Base-by-base conservation (phyloP, 768 basidiomycete species). In the Amanita exitialis region DNA sequence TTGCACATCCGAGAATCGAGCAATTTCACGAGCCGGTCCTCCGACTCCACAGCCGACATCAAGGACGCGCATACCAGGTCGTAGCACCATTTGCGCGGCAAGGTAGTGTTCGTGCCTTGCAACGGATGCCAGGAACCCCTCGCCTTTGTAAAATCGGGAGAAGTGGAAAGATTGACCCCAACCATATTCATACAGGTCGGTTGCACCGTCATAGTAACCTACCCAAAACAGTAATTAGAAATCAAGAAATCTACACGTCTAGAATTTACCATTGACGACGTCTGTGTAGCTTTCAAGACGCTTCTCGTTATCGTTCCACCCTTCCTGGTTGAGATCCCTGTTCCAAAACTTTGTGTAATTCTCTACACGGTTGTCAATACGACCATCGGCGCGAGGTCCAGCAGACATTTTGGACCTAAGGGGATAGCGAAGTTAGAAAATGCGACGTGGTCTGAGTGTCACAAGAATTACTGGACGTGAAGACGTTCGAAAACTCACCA, bases 1-100 rank as follows among this genome's bases (percentile, higher is more conserved):
- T 50, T 81, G 71, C 32, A 78, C 85, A 62, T 96, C 94, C 6
- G 89, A 71, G 70, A 98, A 99, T 41, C 78, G 79, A 3, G 92
- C 89, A 60, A 99, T 99, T 66, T 93, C 90, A 44, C 95, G 80
- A 7, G 96, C 96, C 20, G 96, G 96, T 0, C 96, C 96, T 44
- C 96, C 96, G 49, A 99, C 86, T 64, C 96, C 96, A 66, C 96
- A 98, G 3, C 96, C 96, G 53, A 99, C 94, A 62, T 99, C 96
- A 54, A 99, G 84, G 37, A 99, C 94, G 30, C 85, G 81, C 93
- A 96, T 96, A 38, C 92, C 90, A 0, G 92, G 80, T 47, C 79
- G 79, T 54, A 99, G 72, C 43, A 68, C 64, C 85, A 97, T 92
- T 62, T 90, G 79, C 7, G 86, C 72, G 4, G 93, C 83, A 57